Base-by-base conservation (phyloP, 805 yeast species). In the Blastobotrys terrestris region DNA sequence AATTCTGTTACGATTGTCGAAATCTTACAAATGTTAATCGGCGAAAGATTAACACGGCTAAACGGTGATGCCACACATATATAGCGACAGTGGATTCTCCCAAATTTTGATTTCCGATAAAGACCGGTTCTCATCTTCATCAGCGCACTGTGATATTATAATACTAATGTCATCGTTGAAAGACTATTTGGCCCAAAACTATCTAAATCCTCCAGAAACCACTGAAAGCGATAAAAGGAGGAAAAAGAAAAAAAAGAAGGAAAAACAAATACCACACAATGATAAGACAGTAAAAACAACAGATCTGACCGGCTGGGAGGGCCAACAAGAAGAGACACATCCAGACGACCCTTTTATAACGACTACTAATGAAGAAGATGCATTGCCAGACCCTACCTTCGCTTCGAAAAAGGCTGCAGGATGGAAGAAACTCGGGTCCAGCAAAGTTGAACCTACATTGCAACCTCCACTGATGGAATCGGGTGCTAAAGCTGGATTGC, bases 141-240 rank as follows among this genome's bases (percentile, higher is more conserved):
- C 39, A 11, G 41, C 41, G 41, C 41, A 16, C 41, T n/a, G 16
- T 39, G 41, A 39, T 39, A 39, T 5, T 16, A 26, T 6, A 26
- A 26, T 26, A 31, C 31, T 45, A 19, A 75, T 75, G 79, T 74
- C n/a, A n/a, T n/a, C 79, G 1, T 60, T 78, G 31, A 71, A 77
- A 44, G 77, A 73, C 48, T 78, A 78, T 55, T 63, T 79, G 42
- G 67, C 74, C 5, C 71, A 74, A 56, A 73, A 73, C 39, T 79
- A 79, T 52, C 67, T 76, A 18, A 53, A 65, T 3, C 57, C 64
- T 8, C 68, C 66, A 18, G 58, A 60, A 31, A 26, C 8, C 11
- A 6, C 35, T 6, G 58, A 61, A 43, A 64, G 59, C 51, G 62
- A 59, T 39, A 67, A 63, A 53, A 63, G 60, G 48, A 63, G 61